Evolutionary conservation across 805 yeast species (phyloP), one percentile per base, ranked within the genome.

Genomic region (Candida maltosa): DNA sequence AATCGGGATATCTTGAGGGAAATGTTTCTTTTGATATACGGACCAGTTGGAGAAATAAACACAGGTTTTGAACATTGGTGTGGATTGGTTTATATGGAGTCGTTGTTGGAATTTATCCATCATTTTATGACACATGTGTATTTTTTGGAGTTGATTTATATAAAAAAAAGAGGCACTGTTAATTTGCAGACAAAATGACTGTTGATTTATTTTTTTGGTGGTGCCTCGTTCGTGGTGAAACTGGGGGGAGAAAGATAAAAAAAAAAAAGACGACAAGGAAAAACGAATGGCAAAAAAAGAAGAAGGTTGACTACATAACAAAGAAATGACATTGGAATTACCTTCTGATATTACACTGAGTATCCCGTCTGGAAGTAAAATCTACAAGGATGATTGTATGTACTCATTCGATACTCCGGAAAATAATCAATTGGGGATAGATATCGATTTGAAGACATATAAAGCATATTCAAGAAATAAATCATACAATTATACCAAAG

Each of bases 371-470:
- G 38, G 46, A 16, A 39, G 55, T 26, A 48, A 70, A 2, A 76
- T 89, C 12, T 80, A 78, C 50, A 89, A 87, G 52, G 97, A 91
- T 62, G 96, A 88, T 46, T 89, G 97, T 54, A 83, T 84, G 64
- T 91, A 76, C 60, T 83, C 89, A 35, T 91, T 83, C 52, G 91
- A 80, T 41, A 78, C 86, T 0, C 75, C 86, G 25, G 72, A 64
- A 34, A 61, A 70, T 34, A 60, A 61, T 8, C 45, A 39, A 4
- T 35, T 54, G 5, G 94, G 94, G 1, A 55, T 91, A 12, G 89
- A 84, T 49, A 75, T 89, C 10, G 89, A 96, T 44, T 62, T 93
- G 33, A 47, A 62, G 2, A 82, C 95, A 46, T 86, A 74, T 56
- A 84, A 83, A 36, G 78, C 87, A 5, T 85, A 83, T 32, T 75